A percentile compares a stretch with the other conserved stretches of the same genome.
These are phyloP conservation scores for Platanthera guangdongensis DNA, from an alignment of 106 monocot species.

Conservation along the genomic window DNA sequence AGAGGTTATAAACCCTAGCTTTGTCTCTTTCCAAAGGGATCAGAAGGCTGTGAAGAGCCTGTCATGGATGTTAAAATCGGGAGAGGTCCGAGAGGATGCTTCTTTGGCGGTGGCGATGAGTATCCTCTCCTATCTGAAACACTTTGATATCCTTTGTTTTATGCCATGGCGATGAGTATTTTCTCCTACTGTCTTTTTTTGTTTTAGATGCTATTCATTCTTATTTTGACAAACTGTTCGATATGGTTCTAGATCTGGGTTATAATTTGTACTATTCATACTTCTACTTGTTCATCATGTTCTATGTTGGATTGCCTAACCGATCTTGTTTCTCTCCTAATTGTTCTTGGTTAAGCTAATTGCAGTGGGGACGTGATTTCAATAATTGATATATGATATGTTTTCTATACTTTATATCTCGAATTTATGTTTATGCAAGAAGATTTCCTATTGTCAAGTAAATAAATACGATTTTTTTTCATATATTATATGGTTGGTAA, in stretches of 20 bases:
- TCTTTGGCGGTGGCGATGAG: too few relatives aligned
- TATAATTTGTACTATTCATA: not conserved
- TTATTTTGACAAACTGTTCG: not conserved
- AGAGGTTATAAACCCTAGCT: too few relatives aligned
- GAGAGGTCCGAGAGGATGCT: too few relatives aligned
- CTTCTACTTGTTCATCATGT: not conserved
- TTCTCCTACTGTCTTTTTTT: not conserved
- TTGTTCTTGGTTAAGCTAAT: not conserved
- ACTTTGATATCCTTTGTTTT: not conserved
- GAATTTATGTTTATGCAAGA: too few relatives aligned
- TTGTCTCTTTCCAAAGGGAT: too few relatives aligned
- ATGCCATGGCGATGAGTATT: not conserved
- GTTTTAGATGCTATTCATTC: not conserved
- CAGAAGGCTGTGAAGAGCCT: too few relatives aligned
- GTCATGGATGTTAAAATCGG: too few relatives aligned
- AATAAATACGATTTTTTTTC: not conserved
- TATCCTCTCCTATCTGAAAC: not conserved
- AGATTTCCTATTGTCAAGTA: not conserved
- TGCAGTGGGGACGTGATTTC: too few relatives aligned
- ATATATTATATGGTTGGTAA: not conserved
- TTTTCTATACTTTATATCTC: not conserved
- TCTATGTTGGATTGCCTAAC: not conserved
- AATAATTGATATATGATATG: too few relatives aligned
- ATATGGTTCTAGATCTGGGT: not conserved
- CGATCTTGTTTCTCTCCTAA: not conserved